phyloP scores from a whole-genome alignment of 169 alveolate genomes.

The Blepharisma undulans region DNA sequence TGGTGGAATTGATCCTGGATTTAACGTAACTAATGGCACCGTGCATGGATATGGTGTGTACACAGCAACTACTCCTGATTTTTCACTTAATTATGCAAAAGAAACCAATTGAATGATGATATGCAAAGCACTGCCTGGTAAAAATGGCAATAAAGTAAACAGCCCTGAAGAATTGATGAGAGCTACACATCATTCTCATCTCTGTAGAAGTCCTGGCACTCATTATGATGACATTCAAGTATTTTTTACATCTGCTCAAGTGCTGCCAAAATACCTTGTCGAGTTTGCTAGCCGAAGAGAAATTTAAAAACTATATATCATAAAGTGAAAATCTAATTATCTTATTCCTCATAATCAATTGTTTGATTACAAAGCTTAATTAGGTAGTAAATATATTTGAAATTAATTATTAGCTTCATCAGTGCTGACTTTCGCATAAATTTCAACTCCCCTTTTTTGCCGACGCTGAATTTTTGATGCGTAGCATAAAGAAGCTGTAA shows the following conservation, averaged over 20 bases:
- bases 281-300: background rate
- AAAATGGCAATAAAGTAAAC: background rate
- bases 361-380: too few relatives aligned
- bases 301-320: too few relatives aligned
- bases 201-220: background rate
- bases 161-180: background rate
- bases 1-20: conserved; percentile 22
- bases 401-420: background rate
- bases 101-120: background rate
- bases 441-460: background rate
- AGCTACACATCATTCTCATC: background rate
- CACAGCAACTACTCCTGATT: background rate
- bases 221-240: background rate
- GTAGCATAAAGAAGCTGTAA: background rate
- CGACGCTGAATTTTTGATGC: background rate
- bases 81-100: background rate
- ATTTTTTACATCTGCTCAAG: background rate
- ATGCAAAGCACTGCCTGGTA: conserved; percentile 17
- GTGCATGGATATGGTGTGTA: conserved; percentile 20
- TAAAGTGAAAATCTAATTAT: too few relatives aligned
- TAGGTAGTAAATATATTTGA: background rate
- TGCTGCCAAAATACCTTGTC: background rate
- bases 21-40: background rate
- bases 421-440: background rate
- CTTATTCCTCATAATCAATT: too few relatives aligned